Conservation (phyloP, 2,329 filamentous ascomycete genomes). For the Sporothrix curviconia region DNA sequence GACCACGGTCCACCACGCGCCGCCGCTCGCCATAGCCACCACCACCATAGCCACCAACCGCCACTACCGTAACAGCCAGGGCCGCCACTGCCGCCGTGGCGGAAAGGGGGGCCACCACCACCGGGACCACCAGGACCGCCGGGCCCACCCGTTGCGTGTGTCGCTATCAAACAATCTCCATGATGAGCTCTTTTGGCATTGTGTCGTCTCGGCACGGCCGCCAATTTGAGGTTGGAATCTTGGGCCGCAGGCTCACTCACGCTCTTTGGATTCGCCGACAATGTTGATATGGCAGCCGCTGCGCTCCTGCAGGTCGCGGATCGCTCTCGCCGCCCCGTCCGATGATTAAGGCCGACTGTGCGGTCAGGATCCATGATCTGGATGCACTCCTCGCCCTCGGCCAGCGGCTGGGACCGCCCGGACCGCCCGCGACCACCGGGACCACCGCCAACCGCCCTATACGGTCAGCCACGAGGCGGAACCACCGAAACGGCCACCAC, state of each 20-base stretch:
- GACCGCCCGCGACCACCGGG: conserved; percentile 31
- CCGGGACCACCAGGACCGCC: conserved; percentile 19
- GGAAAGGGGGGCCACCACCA: conserved; percentile 7
- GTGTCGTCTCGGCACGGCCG: conserved; percentile 62
- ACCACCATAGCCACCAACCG: conserved; percentile 32
- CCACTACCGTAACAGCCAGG: conserved; percentile 36
- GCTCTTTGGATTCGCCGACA: conserved; percentile 85
- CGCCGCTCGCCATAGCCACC: conserved; percentile 36
- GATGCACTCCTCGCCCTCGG: conserved; percentile 76
- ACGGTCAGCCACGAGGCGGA: conserved; percentile 13
- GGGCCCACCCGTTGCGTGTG: conserved; percentile 45
- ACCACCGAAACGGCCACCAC: conserved; percentile 31
- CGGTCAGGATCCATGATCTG: conserved; percentile 94
- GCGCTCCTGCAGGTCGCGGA: conserved; percentile 82
- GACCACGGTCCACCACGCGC: conserved; percentile 71
- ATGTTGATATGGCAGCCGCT: conserved; percentile 96
- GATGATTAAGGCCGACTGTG: conserved; percentile 86
- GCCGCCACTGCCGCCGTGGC: conserved; percentile 31
- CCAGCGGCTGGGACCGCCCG: conserved; percentile 37
- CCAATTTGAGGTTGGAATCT: conserved; percentile 92
- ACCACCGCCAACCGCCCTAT: conserved; percentile 5
- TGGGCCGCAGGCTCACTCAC: conserved; percentile 81
- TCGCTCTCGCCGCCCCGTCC: conserved; percentile 90
- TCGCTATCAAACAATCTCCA: conserved; percentile 94
- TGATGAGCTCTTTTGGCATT: conserved; percentile 80